Evolutionary conservation across 2,329 filamentous ascomycete species (phyloP), one percentile per base, ranked within the genome.

Genomic region (Alternaria triticina): DNA sequence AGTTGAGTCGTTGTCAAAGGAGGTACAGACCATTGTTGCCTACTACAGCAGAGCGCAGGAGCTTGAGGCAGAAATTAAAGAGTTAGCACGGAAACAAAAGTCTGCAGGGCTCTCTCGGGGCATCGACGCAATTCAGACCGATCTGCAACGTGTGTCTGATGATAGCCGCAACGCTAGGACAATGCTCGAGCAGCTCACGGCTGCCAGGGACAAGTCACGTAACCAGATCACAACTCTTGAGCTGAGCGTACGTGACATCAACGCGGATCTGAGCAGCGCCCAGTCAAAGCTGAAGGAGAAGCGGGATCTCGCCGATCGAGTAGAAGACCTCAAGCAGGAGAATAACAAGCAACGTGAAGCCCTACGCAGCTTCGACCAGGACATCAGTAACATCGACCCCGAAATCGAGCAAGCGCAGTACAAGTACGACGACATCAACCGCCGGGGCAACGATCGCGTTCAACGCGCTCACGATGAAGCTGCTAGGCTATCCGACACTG

Each of bases 201-300:
- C 81, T 12, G 92, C 96, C 33, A 89, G 88, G 69, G 92, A 97
- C 69, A 88, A 91, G 43, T 86, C 88, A 57, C 89, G 89, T 61
- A 88, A 88, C 66, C 83, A 88, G 36, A 86, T 96, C 59, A 91
- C 86, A 66, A 83, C 85, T 15, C 83, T 96, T 25, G 93, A 97
- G 79, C 84, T 96, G 5, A 90, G 96, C 74, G 86, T 89, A 62
- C 90, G 91, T 72, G 91, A 96, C 78, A 83, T 92, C 44, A 88
- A 86, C 64, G 91, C 90, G 74, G 91, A 91, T 68, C 85, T 97
- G 55, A 90, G 86, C 70, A 87, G 87, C 56, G 88, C 91, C 2
- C 85, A 87, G 51, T 90, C 91, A 62, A 89, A 94, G 72, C 84
- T 98, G 25, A 93, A 96, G 77, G 93, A 92, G 80, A 97, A 94